A percentile compares a stretch with the other conserved stretches of the same genome.
Conservation (phyloP, 2,329 filamentous ascomycete species). For the Cercospora sp. region DNA sequence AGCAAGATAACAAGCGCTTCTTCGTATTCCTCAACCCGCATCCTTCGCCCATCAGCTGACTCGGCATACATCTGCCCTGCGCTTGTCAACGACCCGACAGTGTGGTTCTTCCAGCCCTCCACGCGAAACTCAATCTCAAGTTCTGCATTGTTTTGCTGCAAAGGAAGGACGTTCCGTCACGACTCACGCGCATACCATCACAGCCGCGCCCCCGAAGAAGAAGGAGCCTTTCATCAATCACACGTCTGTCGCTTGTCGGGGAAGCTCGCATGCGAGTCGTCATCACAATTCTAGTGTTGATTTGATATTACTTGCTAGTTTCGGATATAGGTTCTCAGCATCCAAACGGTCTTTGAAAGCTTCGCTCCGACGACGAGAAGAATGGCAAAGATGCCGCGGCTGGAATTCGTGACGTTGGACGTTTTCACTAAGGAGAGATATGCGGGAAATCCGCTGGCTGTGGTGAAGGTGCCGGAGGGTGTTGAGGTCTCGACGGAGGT, state of each 20-base stretch:
- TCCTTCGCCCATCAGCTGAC: slow-evolving; percentile 5
- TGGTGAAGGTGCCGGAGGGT: slow-evolving; percentile 49
- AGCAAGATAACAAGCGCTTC: neutral
- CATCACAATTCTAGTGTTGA: neutral
- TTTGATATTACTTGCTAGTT: neutral
- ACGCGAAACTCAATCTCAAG: slow-evolving; percentile 10
- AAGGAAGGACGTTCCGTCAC: neutral
- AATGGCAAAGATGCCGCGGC: slow-evolving; percentile 10
- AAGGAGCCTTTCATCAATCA: neutral
- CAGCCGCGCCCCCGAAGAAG: neutral
- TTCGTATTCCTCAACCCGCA: slow-evolving; percentile 2
- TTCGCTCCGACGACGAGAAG: neutral
- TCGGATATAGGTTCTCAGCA: neutral
- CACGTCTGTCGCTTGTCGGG: neutral
- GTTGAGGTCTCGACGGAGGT: slow-evolving; percentile 47
- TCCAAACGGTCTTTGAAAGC: neutral
- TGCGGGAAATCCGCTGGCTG: slow-evolving; percentile 56
- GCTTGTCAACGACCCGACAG: slow-evolving; percentile 4
- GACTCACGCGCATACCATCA: neutral
- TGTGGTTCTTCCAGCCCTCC: slow-evolving; percentile 1
- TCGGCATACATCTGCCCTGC: slow-evolving; percentile 3
- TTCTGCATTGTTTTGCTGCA: neutral
- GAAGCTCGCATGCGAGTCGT: neutral
- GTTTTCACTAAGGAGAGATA: slow-evolving; percentile 54
- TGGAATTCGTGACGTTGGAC: slow-evolving; percentile 42